Percentiles rank a stretch among this genome's conserved stretches.
phyloP scores from a whole-genome alignment of 1,284 basidiomycete genomes.

The Cryptococcus sp. region DNA sequence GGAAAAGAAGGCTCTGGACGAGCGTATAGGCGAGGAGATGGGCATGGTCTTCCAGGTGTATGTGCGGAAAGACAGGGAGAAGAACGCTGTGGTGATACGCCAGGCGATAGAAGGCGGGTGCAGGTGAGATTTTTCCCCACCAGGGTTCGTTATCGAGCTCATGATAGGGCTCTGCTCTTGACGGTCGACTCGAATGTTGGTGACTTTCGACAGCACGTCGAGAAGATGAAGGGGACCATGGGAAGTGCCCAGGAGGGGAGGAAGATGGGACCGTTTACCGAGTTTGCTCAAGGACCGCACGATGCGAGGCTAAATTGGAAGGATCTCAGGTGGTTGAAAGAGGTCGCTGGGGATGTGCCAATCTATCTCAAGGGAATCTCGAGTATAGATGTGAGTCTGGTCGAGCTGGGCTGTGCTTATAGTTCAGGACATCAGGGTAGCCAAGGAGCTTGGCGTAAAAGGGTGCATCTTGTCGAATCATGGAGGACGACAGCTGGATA shows the following conservation, averaged over 20 bases:
- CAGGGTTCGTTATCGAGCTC: background rate
- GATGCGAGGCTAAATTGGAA: constrained; percentile 33
- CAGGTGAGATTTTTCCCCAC: constrained; percentile 13
- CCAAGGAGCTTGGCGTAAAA: constrained; percentile 46
- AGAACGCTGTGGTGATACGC: constrained; percentile 38
- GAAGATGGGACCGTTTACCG: constrained; percentile 18
- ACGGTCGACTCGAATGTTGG: constrained; percentile 30
- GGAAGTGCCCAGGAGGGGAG: constrained; percentile 22
- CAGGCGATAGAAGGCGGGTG: constrained; percentile 37
- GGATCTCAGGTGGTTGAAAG: constrained; percentile 47
- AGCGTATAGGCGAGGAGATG: constrained; percentile 12
- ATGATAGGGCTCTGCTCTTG: constrained; percentile 23
- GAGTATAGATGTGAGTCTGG: constrained; percentile 24
- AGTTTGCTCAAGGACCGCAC: constrained; percentile 15
- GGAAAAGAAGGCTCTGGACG: constrained; percentile 21
- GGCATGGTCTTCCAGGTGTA: constrained; percentile 37
- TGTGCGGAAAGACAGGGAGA: constrained; percentile 31
- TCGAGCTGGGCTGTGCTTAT: background rate
- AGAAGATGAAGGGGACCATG: constrained; percentile 27
- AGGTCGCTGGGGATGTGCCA: constrained; percentile 42
- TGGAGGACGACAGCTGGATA: constrained; percentile 38
- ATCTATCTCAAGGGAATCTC: constrained; percentile 50
- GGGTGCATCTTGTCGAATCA: constrained; percentile 48
- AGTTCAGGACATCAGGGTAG: constrained; percentile 46
- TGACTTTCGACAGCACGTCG: constrained; percentile 18